Conservation (phyloP, 106 monocot species). For the Platanthera guangdongensis region DNA sequence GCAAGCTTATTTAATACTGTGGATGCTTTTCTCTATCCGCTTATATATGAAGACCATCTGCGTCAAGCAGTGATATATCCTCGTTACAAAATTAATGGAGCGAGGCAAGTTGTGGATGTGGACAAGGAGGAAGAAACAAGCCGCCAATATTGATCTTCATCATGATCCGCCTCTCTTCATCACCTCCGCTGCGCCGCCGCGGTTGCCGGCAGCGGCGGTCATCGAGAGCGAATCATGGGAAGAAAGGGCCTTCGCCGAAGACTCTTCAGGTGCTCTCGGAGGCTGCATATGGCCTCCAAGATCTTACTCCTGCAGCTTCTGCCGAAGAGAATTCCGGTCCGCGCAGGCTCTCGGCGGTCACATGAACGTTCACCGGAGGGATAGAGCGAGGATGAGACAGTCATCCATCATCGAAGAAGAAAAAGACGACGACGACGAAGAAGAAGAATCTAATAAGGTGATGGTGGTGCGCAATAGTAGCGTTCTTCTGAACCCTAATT, state of each 20-base stretch:
- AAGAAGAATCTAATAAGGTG: not conserved
- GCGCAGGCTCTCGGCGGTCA: slow-evolving; percentile 62
- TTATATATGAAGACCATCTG: not conserved
- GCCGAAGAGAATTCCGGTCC: slow-evolving; percentile 57
- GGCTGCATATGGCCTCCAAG: slow-evolving; percentile 61
- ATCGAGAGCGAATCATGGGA: slow-evolving; percentile 38
- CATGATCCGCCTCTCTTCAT: slow-evolving; percentile 1
- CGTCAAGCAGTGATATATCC: not conserved
- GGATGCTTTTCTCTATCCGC: not conserved
- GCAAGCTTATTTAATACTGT: too few relatives aligned
- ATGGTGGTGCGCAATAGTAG: not conserved
- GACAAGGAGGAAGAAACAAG: slow-evolving; percentile 30
- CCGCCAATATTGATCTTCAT: not conserved
- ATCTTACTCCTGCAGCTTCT: slow-evolving; percentile 61
- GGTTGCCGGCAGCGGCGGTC: not conserved
- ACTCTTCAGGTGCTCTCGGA: slow-evolving; percentile 31
- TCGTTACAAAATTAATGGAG: slow-evolving; percentile 24
- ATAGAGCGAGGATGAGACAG: slow-evolving; percentile 42
- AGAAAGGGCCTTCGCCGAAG: slow-evolving; percentile 51
- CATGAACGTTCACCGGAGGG: slow-evolving; percentile 70
- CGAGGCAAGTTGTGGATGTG: slow-evolving; percentile 40
- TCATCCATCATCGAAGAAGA: slow-evolving; percentile 20
- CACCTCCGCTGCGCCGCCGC: not conserved
- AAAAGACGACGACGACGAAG: slow-evolving; percentile 2
- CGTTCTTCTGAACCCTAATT: not conserved